phyloP scores from a whole-genome alignment of 2,329 filamentous ascomycete genomes.

The Orbilia ellipsospora region DNA sequence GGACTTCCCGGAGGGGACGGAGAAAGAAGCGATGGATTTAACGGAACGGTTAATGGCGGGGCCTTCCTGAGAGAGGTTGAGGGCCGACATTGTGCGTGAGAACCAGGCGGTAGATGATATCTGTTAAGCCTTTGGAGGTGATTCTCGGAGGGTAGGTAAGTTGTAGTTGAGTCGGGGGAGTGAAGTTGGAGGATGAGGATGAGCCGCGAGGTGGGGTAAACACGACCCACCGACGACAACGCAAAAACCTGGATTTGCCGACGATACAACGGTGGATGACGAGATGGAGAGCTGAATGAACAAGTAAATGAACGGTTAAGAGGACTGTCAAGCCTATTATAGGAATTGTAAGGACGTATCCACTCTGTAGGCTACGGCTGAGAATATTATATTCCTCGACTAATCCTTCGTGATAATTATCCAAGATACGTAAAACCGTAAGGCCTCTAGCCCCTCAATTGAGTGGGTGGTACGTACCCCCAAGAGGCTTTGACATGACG shows the following conservation, averaged over 20 bases:
- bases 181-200: conserved; percentile 11
- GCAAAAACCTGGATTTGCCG: conserved; percentile 20
- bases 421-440: background rate
- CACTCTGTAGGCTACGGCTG: background rate
- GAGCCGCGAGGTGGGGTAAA: conserved; percentile 47
- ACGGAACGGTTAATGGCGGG: conserved; percentile 70
- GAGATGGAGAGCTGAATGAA: too few relatives aligned
- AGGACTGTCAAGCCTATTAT: too few relatives aligned
- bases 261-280: conserved; percentile 20
- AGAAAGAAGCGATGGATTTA: conserved; percentile 73
- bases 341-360: too few relatives aligned
- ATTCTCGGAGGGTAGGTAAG: background rate
- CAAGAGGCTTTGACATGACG: conserved; percentile 9
- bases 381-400: background rate
- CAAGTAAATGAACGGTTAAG: too few relatives aligned
- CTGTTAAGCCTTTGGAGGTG: background rate
- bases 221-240: conserved; percentile 16
- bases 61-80: conserved; percentile 68
- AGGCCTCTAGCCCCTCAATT: background rate
- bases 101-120: background rate
- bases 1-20: conserved; percentile 72
- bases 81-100: conserved; percentile 73
- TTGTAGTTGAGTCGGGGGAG: conserved; percentile 2
- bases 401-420: background rate
- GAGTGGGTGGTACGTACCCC: conserved; percentile 12